phyloP scores from a whole-genome alignment of 768 basidiomycete genomes.

The Russula emetica region DNA sequence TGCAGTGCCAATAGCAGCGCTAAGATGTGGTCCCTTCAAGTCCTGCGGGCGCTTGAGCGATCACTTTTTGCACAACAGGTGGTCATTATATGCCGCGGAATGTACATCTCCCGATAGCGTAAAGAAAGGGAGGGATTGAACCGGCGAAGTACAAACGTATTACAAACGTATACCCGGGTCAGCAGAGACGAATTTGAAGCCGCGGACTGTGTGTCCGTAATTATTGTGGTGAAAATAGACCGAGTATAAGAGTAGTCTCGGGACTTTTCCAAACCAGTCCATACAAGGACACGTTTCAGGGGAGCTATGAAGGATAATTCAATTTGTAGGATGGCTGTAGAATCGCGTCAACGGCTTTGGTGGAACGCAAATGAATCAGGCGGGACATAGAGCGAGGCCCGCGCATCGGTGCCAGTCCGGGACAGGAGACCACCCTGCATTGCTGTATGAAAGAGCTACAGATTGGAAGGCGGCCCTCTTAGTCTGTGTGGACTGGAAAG shows the following conservation, averaged over 20 bases:
- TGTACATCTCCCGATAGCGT: neutral
- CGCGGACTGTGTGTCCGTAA: neutral
- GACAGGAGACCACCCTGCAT: neutral
- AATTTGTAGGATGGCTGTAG: neutral
- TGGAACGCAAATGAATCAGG: neutral
- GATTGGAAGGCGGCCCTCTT: constrained; percentile 4
- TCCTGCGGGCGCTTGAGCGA: neutral
- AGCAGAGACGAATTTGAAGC: neutral
- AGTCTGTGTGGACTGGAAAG: constrained; percentile 26
- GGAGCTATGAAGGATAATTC: neutral
- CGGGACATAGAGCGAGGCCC: neutral
- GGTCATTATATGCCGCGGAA: neutral
- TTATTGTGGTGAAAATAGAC: neutral
- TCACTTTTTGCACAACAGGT: neutral
- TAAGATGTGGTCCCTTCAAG: neutral
- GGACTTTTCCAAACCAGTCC: neutral
- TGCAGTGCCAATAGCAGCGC: neutral
- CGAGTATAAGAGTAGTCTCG: neutral
- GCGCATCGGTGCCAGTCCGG: neutral
- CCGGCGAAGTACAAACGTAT: neutral
- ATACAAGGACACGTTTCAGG: neutral
- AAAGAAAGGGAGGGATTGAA: neutral
- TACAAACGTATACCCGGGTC: neutral
- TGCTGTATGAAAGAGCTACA: neutral
- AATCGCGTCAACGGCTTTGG: neutral